Percentiles rank a stretch among this genome's conserved stretches.
Conservation (phyloP, 441 rosid genomes). For the Capsella rubella region DNA sequence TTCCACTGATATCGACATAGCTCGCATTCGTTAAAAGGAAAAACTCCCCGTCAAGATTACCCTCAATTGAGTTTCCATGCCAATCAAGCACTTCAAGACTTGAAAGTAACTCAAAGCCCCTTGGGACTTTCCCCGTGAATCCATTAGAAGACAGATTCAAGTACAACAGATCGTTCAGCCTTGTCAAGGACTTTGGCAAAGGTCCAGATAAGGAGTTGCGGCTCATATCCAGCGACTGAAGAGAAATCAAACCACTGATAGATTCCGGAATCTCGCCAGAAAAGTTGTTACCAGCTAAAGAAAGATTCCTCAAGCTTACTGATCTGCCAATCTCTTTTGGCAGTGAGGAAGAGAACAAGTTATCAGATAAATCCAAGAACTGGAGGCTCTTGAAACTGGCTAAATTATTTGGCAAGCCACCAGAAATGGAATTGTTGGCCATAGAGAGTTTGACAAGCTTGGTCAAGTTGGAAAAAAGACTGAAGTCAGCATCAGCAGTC, state of each 20-base stretch:
- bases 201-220: constrained; percentile 82
- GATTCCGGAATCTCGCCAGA: constrained; percentile 84
- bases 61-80: constrained; percentile 81
- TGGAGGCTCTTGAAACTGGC: constrained; percentile 72
- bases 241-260: constrained; percentile 64
- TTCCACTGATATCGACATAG: constrained; percentile 80
- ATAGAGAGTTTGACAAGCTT: constrained; percentile 90
- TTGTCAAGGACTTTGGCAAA: constrained; percentile 63
- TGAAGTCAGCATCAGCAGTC: constrained; percentile 79
- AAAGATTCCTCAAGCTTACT: constrained; percentile 69
- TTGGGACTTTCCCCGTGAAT: constrained; percentile 66
- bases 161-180: constrained; percentile 62
- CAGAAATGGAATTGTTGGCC: constrained; percentile 83
- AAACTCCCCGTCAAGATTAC: constrained; percentile 78
- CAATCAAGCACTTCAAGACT: constrained; percentile 83
- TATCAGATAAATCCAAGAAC: constrained; percentile 81
- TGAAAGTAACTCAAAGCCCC: constrained; percentile 70
- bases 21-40: constrained; percentile 84
- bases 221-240: constrained; percentile 89
- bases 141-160: constrained; percentile 81
- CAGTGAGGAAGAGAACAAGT: constrained; percentile 70
- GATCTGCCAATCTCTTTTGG: constrained; percentile 72
- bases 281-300: constrained; percentile 88
- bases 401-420: constrained; percentile 68
- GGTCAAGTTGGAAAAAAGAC: constrained; percentile 81